phyloP scores from a whole-genome alignment of 306 rosid species.

The Rosa rugosa region DNA sequence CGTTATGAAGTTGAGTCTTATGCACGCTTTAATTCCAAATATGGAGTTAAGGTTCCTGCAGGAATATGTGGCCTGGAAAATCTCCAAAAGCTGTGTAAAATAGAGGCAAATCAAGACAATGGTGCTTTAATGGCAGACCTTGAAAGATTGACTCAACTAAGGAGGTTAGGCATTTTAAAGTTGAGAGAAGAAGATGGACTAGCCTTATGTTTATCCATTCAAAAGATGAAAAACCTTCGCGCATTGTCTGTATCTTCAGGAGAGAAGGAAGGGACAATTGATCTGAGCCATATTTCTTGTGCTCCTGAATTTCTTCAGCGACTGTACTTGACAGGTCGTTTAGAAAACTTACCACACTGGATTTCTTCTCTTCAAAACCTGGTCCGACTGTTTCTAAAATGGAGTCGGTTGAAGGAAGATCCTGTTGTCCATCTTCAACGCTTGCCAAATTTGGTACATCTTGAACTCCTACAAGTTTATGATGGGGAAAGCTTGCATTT shows the following conservation, averaged over 20 bases:
- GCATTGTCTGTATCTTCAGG: conserved; percentile 19
- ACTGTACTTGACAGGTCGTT: conserved; percentile 31
- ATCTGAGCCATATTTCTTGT: conserved; percentile 24
- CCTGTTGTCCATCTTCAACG: conserved; percentile 28
- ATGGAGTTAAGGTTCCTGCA: conserved; percentile 27
- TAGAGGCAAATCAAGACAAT: conserved; percentile 26
- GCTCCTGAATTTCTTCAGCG: conserved; percentile 33
- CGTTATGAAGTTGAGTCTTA: conserved; percentile 14
- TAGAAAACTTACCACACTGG: conserved; percentile 38
- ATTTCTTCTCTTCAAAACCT: conserved; percentile 30
- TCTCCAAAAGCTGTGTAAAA: conserved; percentile 36
- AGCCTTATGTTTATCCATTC: conserved; percentile 30
- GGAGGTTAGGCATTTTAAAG: conserved; percentile 35
- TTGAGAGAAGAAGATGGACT: conserved; percentile 24
- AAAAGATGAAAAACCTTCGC: conserved; percentile 21
- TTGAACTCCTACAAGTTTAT: conserved; percentile 28
- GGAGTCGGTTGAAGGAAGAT: conserved; percentile 36
- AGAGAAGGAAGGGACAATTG: conserved; percentile 19
- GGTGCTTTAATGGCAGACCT: conserved; percentile 17
- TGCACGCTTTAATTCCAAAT: conserved; percentile 4
- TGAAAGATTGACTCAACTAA: conserved; percentile 33
- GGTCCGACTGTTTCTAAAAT: conserved; percentile 22
- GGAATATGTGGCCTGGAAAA: conserved; percentile 24
- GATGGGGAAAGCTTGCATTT: conserved; percentile 27
- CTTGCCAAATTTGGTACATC: conserved; percentile 31